These are phyloP conservation scores for Haematococcus sp. DNA, from an alignment of 139 green algal genomes.

Conservation along the genomic window DNA sequence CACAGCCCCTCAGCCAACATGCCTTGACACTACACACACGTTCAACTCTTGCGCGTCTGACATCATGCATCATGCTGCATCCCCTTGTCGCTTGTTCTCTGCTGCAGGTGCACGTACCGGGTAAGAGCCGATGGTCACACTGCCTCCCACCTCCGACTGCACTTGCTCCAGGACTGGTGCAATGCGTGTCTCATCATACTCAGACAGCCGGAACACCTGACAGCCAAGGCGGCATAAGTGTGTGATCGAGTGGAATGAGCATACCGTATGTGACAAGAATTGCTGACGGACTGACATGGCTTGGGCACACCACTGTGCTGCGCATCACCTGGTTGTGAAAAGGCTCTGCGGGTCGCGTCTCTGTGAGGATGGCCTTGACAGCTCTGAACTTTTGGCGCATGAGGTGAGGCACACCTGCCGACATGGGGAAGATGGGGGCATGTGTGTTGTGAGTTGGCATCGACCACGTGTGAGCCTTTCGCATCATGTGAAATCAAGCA, in stretches of 20 bases:
- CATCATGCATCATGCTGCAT: too few relatives aligned
- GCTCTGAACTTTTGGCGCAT: slow-evolving; percentile 66
- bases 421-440: too few relatives aligned
- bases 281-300: too few relatives aligned
- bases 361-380: slow-evolving; percentile 41
- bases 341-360: slow-evolving; percentile 36
- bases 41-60: too few relatives aligned
- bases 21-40: not conserved
- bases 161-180: slow-evolving; percentile 52
- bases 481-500: too few relatives aligned
- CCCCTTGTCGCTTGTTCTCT: not conserved
- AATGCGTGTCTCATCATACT: slow-evolving; percentile 49
- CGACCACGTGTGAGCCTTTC: too few relatives aligned
- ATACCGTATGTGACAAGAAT: not conserved
- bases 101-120: slow-evolving; percentile 28
- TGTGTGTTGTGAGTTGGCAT: too few relatives aligned
- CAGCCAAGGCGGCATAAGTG: not conserved
- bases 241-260: not conserved
- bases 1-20: too few relatives aligned
- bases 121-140: slow-evolving; percentile 62
- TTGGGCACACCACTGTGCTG: too few relatives aligned
- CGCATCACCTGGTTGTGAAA: slow-evolving; percentile 49
- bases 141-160: slow-evolving; percentile 25
- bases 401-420: slow-evolving; percentile 65
- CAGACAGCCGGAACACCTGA: slow-evolving; percentile 25